phyloP scores from a whole-genome alignment of 2,329 filamentous ascomycete genomes.

The Rhinocladiella similis region DNA sequence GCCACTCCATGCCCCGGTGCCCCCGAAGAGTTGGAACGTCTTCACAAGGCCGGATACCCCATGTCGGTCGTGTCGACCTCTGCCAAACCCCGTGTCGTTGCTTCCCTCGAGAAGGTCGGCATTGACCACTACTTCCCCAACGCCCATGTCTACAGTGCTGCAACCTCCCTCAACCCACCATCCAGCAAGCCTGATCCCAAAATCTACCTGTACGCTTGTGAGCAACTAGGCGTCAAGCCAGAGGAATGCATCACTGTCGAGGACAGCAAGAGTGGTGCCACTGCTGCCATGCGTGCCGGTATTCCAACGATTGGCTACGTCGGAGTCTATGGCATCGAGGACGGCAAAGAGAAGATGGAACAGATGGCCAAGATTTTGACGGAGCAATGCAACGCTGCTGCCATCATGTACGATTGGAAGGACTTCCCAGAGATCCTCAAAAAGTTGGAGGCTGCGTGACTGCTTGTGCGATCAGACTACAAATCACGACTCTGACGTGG shows the following conservation, averaged over 20 bases:
- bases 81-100: conserved; percentile 75
- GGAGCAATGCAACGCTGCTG: conserved; percentile 42
- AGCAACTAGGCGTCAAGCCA: conserved; percentile 71
- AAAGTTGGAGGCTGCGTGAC: conserved; percentile 39
- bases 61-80: conserved; percentile 81
- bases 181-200: conserved; percentile 93
- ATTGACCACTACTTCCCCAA: conserved; percentile 77
- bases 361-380: conserved; percentile 71
- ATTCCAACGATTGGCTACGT: conserved; percentile 85
- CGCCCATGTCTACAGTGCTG: conserved; percentile 78
- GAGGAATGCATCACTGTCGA: conserved; percentile 78
- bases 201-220: conserved; percentile 78
- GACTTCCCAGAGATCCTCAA: conserved; percentile 48
- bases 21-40: conserved; percentile 65
- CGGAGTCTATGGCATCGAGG: conserved; percentile 68
- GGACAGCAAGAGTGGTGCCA: conserved; percentile 84
- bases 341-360: conserved; percentile 68
- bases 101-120: conserved; percentile 76
- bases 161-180: conserved; percentile 73
- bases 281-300: conserved; percentile 73
- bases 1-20: conserved; percentile 70
- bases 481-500: neutral
- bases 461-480: too few relatives aligned
- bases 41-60: conserved; percentile 64
- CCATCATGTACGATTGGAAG: conserved; percentile 57